phyloP scores from a whole-genome alignment of 2,329 filamentous ascomycete species.

The Paecilomyces sp. region DNA sequence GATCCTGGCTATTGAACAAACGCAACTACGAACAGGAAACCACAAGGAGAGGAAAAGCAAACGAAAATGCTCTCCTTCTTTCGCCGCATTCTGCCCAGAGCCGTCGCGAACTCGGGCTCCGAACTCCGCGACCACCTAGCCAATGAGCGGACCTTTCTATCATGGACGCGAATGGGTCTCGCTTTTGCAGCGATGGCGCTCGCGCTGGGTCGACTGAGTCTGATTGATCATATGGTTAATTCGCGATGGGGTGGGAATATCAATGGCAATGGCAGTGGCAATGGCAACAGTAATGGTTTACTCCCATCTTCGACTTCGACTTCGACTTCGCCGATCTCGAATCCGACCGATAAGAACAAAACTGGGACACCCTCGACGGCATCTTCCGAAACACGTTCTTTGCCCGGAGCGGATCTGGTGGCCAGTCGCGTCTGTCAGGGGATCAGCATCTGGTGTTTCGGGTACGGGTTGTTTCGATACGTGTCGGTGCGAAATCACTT shows the following conservation, averaged over 20 bases:
- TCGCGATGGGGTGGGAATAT: background rate
- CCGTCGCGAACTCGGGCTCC: slow-evolving; percentile 20
- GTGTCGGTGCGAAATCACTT: slow-evolving; percentile 17
- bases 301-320: background rate
- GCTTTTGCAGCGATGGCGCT: slow-evolving; percentile 24
- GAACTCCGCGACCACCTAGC: slow-evolving; percentile 26
- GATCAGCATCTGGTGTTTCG: slow-evolving; percentile 21
- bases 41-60: background rate
- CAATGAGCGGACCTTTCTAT: slow-evolving; percentile 27
- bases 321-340: too few relatives aligned
- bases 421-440: slow-evolving; percentile 15
- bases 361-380: background rate
- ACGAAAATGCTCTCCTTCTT: slow-evolving; percentile 7
- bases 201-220: slow-evolving; percentile 19
- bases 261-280: too few relatives aligned
- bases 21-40: background rate
- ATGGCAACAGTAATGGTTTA: background rate
- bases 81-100: slow-evolving; percentile 15
- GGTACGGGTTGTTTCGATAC: slow-evolving; percentile 21
- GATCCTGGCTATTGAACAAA: background rate
- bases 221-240: slow-evolving; percentile 19
- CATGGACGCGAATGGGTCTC: slow-evolving; percentile 26
- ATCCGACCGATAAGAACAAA: too few relatives aligned
- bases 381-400: background rate
- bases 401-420: slow-evolving; percentile 1